Percentiles rank a stretch among this genome's conserved stretches.
These are phyloP conservation scores for Carex littledalei DNA, from an alignment of 176 grass and related monocot genomes.

Conservation along the genomic window DNA sequence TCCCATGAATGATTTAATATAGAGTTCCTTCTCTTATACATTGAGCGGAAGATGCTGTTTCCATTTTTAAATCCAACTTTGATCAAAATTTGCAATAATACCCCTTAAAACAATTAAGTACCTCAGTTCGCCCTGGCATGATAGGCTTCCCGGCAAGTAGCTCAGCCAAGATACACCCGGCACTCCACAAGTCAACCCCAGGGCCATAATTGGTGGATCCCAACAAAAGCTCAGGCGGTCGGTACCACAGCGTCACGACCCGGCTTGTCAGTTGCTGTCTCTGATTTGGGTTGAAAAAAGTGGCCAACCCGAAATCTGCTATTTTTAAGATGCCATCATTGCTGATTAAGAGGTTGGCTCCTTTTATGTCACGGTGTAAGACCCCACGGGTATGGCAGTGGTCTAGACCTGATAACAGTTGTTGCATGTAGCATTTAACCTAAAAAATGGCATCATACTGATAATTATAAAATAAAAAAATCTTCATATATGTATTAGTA, in stretches of 20 bases:
- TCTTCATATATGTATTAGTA: not conserved
- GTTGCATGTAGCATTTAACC: conserved; percentile 98
- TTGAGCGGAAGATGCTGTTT: not conserved
- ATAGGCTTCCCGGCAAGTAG: conserved; percentile 92
- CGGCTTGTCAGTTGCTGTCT: conserved; percentile 91
- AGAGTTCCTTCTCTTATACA: not conserved
- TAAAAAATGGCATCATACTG: conserved; percentile 35
- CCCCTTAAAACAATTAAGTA: conserved; percentile 18
- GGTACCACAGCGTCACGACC: conserved; percentile 97
- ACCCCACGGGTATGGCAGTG: conserved; percentile 85
- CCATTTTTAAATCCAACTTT: not conserved
- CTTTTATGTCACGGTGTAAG: conserved; percentile 97
- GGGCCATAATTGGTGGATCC: conserved; percentile 86
- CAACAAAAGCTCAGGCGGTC: conserved; percentile 91
- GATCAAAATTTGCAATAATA: not conserved
- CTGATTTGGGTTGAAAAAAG: conserved; percentile 88
- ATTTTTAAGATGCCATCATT: conserved; percentile 95
- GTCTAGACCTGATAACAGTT: conserved; percentile 84
- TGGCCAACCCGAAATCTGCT: conserved; percentile 97
- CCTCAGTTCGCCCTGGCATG: conserved; percentile 99
- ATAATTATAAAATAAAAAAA: not conserved
- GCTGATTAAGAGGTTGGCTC: conserved; percentile 87
- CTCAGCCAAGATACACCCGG: conserved; percentile 95
- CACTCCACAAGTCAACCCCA: conserved; percentile 91
- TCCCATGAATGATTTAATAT: not conserved